A percentile compares a stretch with the other conserved stretches of the same genome.
Evolutionary conservation across 75 land plant species (phyloP).

Genomic region (Cupressus sempervirens): DNA sequence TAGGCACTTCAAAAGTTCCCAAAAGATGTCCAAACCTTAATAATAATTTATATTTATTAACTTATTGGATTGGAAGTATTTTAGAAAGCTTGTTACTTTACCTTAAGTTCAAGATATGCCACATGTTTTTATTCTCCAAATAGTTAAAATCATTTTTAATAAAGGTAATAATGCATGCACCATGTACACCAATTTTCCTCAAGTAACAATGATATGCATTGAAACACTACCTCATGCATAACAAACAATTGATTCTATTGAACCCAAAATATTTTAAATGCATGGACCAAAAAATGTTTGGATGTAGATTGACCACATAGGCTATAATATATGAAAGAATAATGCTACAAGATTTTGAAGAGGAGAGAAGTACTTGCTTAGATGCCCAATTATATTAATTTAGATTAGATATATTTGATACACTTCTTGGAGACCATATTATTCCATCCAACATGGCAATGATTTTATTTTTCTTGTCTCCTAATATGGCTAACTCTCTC

Average conservation of each 20-base stretch:
- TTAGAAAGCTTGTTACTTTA: background rate
- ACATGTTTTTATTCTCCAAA: background rate
- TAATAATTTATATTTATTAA: background rate
- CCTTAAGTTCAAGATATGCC: background rate
- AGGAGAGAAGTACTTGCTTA: slow-evolving; percentile 20
- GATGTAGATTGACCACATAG: no score
- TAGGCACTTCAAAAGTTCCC: no score
- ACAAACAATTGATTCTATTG: background rate
- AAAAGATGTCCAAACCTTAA: no score
- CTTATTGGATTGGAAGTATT: background rate
- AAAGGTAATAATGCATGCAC: background rate
- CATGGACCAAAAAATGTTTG: background rate
- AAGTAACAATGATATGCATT: background rate
- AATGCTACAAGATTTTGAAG: background rate
- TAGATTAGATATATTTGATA: slow-evolving; percentile 11
- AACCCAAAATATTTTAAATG: background rate
- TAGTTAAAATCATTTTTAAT: background rate
- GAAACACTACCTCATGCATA: background rate
- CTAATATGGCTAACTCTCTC: slow-evolving; percentile 26
- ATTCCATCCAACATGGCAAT: slow-evolving; percentile 14
- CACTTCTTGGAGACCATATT: slow-evolving; percentile 11
- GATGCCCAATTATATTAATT: slow-evolving; percentile 20
- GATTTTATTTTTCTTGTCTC: slow-evolving; percentile 21
- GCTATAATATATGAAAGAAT: no score
- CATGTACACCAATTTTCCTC: background rate